Evolutionary conservation across 2,329 filamentous ascomycete species (phyloP).

Genomic region (Ampelomyces quisqualis): DNA sequence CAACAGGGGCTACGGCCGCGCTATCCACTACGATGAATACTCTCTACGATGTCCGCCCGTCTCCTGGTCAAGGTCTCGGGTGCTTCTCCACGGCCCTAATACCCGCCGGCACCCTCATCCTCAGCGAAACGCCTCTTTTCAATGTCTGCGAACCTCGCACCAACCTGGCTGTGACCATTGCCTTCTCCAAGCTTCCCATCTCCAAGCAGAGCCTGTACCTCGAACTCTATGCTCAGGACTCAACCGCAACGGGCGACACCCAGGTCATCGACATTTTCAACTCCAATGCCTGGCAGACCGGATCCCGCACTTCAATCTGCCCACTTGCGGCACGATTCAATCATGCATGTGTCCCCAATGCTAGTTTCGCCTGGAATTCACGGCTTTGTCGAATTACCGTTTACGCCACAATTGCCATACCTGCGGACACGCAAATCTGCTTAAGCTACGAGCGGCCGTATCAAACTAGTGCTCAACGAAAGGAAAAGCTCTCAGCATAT

Average conservation of each 20-base stretch:
- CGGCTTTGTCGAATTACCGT: constrained; percentile 14
- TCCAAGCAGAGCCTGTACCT: constrained; percentile 17
- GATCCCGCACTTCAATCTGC: constrained; percentile 27
- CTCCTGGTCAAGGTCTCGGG: constrained; percentile 42
- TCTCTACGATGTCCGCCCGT: constrained; percentile 19
- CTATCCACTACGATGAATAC: constrained; percentile 6
- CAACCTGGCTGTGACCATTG: constrained; percentile 13
- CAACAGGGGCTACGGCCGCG: background rate
- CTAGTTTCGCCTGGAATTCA: constrained; percentile 30
- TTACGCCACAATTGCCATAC: constrained; percentile 33
- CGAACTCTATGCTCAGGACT: constrained; percentile 12
- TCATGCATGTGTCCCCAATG: constrained; percentile 40
- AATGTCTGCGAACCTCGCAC: constrained; percentile 28
- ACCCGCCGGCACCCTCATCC: constrained; percentile 35
- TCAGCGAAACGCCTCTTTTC: constrained; percentile 42
- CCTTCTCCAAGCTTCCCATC: constrained; percentile 9
- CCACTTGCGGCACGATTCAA: constrained; percentile 38
- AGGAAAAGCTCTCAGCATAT: constrained; percentile 22
- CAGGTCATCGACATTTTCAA: constrained; percentile 24
- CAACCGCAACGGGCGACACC: constrained; percentile 5
- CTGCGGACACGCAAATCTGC: constrained; percentile 32
- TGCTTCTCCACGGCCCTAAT: constrained; percentile 38
- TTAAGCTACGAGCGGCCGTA: constrained; percentile 34
- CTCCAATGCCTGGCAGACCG: constrained; percentile 23
- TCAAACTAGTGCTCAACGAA: constrained; percentile 15